Conservation (phyloP, 2,329 filamentous ascomycete species). For the Whalleya microplaca region DNA sequence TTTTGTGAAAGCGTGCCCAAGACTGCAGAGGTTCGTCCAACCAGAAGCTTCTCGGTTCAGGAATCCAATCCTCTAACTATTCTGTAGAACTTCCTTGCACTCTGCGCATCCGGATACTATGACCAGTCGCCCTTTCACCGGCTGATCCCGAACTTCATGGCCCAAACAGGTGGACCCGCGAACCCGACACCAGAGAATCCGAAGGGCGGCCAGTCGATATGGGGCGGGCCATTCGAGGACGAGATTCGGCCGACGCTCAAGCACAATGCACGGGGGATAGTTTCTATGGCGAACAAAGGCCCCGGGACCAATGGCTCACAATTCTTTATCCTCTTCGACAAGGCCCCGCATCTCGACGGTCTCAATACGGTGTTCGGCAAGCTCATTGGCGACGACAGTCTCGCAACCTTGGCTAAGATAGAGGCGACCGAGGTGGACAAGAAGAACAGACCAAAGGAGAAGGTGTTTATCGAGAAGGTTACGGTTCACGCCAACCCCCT, state of each 20-base stretch:
- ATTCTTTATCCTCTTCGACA: constrained; percentile 80
- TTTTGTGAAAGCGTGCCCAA: constrained; percentile 96
- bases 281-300: constrained; percentile 81
- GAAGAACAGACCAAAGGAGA: constrained; percentile 74
- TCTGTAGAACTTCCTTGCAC: constrained; percentile 81
- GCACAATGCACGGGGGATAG: constrained; percentile 69
- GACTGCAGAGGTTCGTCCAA: constrained; percentile 72
- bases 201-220: constrained; percentile 75
- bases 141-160: constrained; percentile 80
- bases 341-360: constrained; percentile 79
- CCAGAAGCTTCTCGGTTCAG: background rate
- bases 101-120: constrained; percentile 81
- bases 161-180: constrained; percentile 72
- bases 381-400: constrained; percentile 66
- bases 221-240: constrained; percentile 74
- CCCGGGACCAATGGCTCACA: constrained; percentile 76
- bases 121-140: constrained; percentile 77
- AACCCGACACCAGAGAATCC: constrained; percentile 59
- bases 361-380: constrained; percentile 85
- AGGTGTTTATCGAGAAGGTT: constrained; percentile 67
- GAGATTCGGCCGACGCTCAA: constrained; percentile 74
- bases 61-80: constrained; percentile 14
- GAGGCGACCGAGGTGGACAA: constrained; percentile 75
- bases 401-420: constrained; percentile 70
- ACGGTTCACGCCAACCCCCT: constrained; percentile 81